A percentile compares a stretch with the other conserved stretches of the same genome.
phyloP scores from a whole-genome alignment of 495 filamentous ascomycete species.

The Aspergillus biplanus region DNA sequence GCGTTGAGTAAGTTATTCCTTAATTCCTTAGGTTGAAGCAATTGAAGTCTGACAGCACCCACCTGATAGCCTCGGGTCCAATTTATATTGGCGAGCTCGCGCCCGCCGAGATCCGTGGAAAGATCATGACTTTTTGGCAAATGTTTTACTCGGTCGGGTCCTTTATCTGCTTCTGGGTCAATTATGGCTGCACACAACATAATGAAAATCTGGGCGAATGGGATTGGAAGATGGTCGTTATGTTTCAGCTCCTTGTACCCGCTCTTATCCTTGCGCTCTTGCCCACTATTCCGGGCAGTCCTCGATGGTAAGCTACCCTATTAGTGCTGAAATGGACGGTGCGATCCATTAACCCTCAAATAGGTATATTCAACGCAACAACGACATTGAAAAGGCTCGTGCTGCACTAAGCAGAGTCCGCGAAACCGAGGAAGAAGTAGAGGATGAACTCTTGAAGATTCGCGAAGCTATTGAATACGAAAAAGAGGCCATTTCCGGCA shows the following conservation, averaged over 20 bases:
- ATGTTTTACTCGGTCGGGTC: conserved; percentile 67
- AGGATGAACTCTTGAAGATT: conserved; percentile 59
- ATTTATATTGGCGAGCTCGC: conserved; percentile 67
- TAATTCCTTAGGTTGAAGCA: background rate
- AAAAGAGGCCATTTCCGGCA: conserved; percentile 60
- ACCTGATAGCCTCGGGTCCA: conserved; percentile 51
- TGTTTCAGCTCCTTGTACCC: conserved; percentile 64
- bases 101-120: conserved; percentile 60
- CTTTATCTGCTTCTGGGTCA: conserved; percentile 67
- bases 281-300: conserved; percentile 60
- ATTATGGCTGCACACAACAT: conserved; percentile 58
- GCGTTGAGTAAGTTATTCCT: conserved; percentile 55
- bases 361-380: conserved; percentile 55
- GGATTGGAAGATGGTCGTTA: conserved; percentile 66
- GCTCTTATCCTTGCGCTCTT: conserved; percentile 54
- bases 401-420: conserved; percentile 53
- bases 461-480: conserved; percentile 65
- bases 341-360: conserved; percentile 9
- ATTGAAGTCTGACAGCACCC: background rate
- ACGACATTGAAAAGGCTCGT: conserved; percentile 58
- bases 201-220: conserved; percentile 56
- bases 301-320: conserved; percentile 49
- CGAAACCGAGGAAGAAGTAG: conserved; percentile 61
- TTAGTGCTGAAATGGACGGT: background rate
- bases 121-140: conserved; percentile 71